Conservation (phyloP, 768 basidiomycete genomes). For the Suillus variegatus region DNA sequence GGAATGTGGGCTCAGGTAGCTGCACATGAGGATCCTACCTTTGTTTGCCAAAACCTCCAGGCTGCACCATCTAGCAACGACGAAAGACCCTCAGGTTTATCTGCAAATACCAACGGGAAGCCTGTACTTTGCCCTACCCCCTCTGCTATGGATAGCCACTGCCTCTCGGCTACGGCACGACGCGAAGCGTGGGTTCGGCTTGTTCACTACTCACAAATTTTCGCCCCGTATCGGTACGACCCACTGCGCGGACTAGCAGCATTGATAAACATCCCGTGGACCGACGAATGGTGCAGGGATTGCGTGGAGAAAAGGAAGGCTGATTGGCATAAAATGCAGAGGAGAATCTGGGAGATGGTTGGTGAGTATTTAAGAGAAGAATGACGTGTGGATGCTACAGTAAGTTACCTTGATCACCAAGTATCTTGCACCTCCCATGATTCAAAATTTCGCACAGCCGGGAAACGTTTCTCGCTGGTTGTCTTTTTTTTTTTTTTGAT, state of each 20-base stretch:
- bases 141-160: not conserved
- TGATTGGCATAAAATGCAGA: not conserved
- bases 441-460: not conserved
- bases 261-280: slow-evolving; percentile 27
- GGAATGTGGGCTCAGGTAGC: slow-evolving; percentile 20
- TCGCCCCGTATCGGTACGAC: slow-evolving; percentile 32
- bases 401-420: not conserved
- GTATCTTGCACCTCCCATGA: not conserved
- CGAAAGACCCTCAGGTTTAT: not conserved
- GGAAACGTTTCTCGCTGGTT: not conserved
- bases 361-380: not conserved
- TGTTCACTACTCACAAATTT: slow-evolving; percentile 23
- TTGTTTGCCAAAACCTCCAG: not conserved
- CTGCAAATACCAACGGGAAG: not conserved
- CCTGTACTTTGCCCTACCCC: not conserved
- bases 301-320: slow-evolving; percentile 18
- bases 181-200: slow-evolving; percentile 7
- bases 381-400: not conserved
- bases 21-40: slow-evolving; percentile 1
- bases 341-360: not conserved
- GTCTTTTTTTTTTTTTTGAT: no score
- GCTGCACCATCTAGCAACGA: not conserved
- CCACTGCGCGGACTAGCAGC: slow-evolving; percentile 35
- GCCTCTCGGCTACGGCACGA: not conserved
- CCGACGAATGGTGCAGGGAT: slow-evolving; percentile 30